Base-by-base conservation (phyloP, 2,329 filamentous ascomycete species). In the Knoxdaviesia capensis region DNA sequence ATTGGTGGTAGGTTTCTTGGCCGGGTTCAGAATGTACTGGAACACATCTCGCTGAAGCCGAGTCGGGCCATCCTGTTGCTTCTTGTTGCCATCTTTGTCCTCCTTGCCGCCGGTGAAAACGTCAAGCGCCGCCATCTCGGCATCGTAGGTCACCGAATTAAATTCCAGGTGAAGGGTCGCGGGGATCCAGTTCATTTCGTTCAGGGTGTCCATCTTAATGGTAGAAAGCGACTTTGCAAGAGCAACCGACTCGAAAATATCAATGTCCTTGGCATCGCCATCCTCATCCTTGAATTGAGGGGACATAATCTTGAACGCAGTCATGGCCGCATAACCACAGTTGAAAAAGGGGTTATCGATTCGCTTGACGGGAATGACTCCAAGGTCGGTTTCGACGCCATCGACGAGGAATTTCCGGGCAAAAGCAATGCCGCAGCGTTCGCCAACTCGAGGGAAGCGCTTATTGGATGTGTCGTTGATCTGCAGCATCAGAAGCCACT, bases 11-110 rank as follows among this genome's bases (percentile, higher is more conserved):
- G 47, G 48, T 1, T 45, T 39, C 1, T 43, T 43, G 6, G 47
- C 41, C n/a, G 60, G 59, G 20, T 58, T 43, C 1, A 52, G 52
- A 1, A 61, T 49, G 51, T 54, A 59, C 4, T 49, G 36, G 32
- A 61, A 61, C 0, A 52, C 58, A 3, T 45, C 39, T 2, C 41
- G 34, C n/a, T 43, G 42, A 20, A 20, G 20, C 20, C 20, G 20
- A 20, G 20, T 20, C 20, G 20, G 20, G 20, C 20, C 20, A 20
- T 20, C 20, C 20, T 20, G 20, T 2, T 20, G 20, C 9, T 20
- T 34, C 4, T 38, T 30, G 3, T 36, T 32, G 8, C 10, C 10
- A 10, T 38, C 39, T 9, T 29, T 34, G 32, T 47, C 31, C 5
- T 34, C 10, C 33, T 43, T 44, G 0, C 8, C 9, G 1, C 36